Evolutionary conservation across 2,329 filamentous ascomycete genomes (phyloP), one percentile per base, ranked within the genome.

Genomic region (Hypoxylon rubiginosum): DNA sequence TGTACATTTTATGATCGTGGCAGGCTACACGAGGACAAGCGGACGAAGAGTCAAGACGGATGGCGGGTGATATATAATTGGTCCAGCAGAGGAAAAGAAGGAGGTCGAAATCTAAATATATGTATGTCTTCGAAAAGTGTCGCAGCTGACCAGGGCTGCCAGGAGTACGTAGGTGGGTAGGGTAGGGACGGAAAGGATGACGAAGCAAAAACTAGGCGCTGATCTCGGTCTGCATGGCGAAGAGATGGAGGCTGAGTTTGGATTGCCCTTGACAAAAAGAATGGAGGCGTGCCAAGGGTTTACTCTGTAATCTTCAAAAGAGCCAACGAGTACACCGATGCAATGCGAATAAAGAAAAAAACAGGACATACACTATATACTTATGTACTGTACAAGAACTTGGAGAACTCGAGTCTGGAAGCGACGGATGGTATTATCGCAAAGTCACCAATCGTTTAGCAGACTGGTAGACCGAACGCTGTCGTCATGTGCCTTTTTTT

Each of bases 401-500:
- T 51, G 26, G 43, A 17, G 19, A 26, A 19, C 7, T 45, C 8
- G n/a, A 19, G 10, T 17, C 13, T 48, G 19, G 2, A 48, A 26
- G 43, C 13, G 21, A 48, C 43, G 43, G 43, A 24, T 11, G 21
- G 9, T 2, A 45, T 24, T 55, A 58, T 58, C 50, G 28, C 45
- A 39, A 56, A 49, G 32, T 34, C 32, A 13, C 9, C 34, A 48
- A 24, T 54, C 39, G 49, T 53, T 61, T 62, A 34, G 34, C 49
- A 46, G 10, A 24, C 43, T n/a, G n/a, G n/a, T n/a, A n/a, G n/a
- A n/a, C n/a, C 58, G 15, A 57, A 36, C 66, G 62, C 60, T 66
- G 63, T 61, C 63, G 63, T 67, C 66, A 67, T 64, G 62, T 61
- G 59, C 59, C 57, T 48, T 36, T 53, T 56, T 64, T 46, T 57